Base-by-base conservation (phyloP, 345 rosid genomes). In the Nasturtium officinale region DNA sequence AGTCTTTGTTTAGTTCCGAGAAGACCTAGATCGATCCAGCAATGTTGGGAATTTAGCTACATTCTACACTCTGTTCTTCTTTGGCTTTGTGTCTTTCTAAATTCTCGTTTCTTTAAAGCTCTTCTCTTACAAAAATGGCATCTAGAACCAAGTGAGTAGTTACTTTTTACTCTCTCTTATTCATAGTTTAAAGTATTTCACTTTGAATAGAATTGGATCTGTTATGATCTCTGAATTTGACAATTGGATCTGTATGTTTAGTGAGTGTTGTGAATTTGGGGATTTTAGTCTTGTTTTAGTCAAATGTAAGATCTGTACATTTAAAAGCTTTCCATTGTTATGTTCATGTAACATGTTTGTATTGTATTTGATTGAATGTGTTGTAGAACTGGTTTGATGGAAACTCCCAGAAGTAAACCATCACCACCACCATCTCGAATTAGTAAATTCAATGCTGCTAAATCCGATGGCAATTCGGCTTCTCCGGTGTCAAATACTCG, bases 341-440 rank as follows among this genome's bases (percentile, higher is more conserved):
- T 35, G 3, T 38, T 12, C 38, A 7, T 60, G 37, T 26, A 40
- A 65, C 47, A 65, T 23, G 1, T 48, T 60, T 33, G 52, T 67
- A 12, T 20, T 71, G 68, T 17, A 37, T 23, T n/a, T 13, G 46
- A 43, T 38, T 12, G 7, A 2, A 9, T 40, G 17, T 43, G 5
- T 16, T 9, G 55, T 86, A 93, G 98, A 85, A 83, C 98, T 63
- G 80, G 86, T 47, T 80, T 86, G 69, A 82, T 83, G 79, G 98
- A 93, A 78, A 86, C 79, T 52, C 78, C 98, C 82, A 92, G 96
- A 43, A 79, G 78, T 79, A 93, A 89, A 80, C 74, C 84, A 61
- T 78, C 96, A 7, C 90, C 88, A 23, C 88, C 91, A 30, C 83
- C 89, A 62, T 82, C 96, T 1, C 80, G 85, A 82, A 76, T 84